A percentile compares a stretch with the other conserved stretches of the same genome.
These are phyloP conservation scores for Curvularia hawaiiensis DNA, from an alignment of 2,329 filamentous ascomycete genomes.

Conservation along the genomic window DNA sequence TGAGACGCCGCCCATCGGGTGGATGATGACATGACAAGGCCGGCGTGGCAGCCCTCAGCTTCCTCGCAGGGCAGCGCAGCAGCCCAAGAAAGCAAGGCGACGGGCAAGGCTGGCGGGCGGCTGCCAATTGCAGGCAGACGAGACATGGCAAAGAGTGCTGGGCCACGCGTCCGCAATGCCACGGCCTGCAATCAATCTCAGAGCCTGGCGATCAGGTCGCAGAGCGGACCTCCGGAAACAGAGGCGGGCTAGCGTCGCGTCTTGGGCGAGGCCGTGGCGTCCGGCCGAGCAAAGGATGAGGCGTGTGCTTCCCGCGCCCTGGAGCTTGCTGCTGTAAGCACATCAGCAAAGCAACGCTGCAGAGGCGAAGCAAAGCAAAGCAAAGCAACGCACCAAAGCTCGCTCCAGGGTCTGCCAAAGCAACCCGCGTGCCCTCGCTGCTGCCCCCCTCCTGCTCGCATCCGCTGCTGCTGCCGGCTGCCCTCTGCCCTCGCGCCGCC, in stretches of 20 bases:
- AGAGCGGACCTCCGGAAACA: constrained; percentile 8
- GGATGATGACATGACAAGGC: neutral
- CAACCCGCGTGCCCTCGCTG: constrained; percentile 5
- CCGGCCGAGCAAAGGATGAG: constrained; percentile 16
- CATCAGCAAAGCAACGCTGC: constrained; percentile 8
- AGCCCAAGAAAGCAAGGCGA: neutral
- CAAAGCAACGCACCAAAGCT: constrained; percentile 1
- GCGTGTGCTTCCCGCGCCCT: constrained; percentile 16
- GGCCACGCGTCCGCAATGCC: constrained; percentile 12
- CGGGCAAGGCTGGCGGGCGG: neutral
- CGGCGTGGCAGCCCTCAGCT: no score
- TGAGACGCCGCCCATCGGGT: neutral
- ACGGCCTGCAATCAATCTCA: constrained; percentile 4
- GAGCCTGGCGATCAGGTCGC: constrained; percentile 10
- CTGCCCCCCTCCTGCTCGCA: constrained; percentile 7
- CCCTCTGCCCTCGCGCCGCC: neutral
- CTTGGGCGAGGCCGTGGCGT: constrained; percentile 15
- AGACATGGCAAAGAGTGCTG: neutral
- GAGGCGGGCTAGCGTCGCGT: constrained; percentile 8
- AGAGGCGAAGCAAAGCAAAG: neutral
- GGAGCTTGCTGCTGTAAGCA: constrained; percentile 15
- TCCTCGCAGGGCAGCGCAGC: no score
- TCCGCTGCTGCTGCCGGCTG: constrained; percentile 3
- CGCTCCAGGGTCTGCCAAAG: neutral
- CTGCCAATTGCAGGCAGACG: neutral